These are phyloP conservation scores for Ballota nigra DNA, from an alignment of 257 asterid species.

Conservation along the genomic window DNA sequence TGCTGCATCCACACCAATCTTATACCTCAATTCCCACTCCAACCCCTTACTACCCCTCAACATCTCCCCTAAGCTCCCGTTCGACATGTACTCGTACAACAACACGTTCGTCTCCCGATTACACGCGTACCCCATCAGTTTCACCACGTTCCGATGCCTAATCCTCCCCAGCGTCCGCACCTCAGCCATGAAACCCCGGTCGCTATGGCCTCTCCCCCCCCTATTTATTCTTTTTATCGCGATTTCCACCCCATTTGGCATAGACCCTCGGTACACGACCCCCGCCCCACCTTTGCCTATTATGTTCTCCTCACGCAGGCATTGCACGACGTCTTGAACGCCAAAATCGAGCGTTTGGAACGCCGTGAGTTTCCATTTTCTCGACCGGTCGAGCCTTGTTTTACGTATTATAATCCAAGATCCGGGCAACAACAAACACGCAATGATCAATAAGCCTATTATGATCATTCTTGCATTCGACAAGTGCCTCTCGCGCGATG, in stretches of 20 bases:
- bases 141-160: conserved; percentile 69
- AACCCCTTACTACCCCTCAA: conserved; percentile 67
- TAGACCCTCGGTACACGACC: conserved; percentile 67
- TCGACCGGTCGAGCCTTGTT: conserved; percentile 32
- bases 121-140: conserved; percentile 62
- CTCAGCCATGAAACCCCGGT: conserved; percentile 73
- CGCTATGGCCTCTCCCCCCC: conserved; percentile 34
- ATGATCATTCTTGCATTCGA: conserved; percentile 26
- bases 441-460: conserved; percentile 18
- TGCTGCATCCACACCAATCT: conserved; percentile 76
- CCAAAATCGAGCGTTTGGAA: conserved; percentile 64
- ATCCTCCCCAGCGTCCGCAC: conserved; percentile 72
- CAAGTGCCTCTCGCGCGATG: conserved; percentile 9
- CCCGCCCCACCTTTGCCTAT: conserved; percentile 96
- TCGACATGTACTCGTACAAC: conserved; percentile 76
- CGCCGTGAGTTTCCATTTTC: conserved; percentile 70
- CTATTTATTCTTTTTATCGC: conserved; percentile 56
- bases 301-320: conserved; percentile 73
- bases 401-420: conserved; percentile 27
- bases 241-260: conserved; percentile 60
- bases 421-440: conserved; percentile 14
- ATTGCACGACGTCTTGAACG: conserved; percentile 52
- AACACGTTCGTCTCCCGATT: conserved; percentile 60
- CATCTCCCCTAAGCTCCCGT: conserved; percentile 82
- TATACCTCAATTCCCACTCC: conserved; percentile 67